Base-by-base conservation (phyloP, 2,329 filamentous ascomycete genomes). In the Blumeria hordei region DNA sequence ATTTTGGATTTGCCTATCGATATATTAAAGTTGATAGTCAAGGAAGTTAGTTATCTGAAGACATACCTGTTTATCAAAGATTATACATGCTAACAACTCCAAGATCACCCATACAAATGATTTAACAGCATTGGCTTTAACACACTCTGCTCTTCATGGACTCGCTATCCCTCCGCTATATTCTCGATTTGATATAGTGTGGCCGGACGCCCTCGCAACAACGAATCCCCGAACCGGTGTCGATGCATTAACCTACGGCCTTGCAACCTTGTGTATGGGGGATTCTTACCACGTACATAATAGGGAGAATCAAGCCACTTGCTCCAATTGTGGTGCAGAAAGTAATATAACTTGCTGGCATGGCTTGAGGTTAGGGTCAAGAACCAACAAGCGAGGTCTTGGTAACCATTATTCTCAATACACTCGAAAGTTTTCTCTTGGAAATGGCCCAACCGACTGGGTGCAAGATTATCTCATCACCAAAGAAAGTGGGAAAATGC, bases 401-500 rank as follows among this genome's bases (percentile, higher is more conserved):
- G 80, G 80, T 54, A 87, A 87, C 63, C 76, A 85, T 67, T 88
- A 88, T 66, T 83, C 85, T 21, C 78, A 81, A 60, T 88, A 81
- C 65, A 87, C 81, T 6, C 77, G 81, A 60, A 88, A 88, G 65
- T 92, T 92, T 68, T 87, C 83, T 3, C 73, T 92, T 6, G 84
- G 84, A n/a, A 88, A 92, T 66, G 85, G 85, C 0, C 85, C 84
- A 0, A 65, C 74, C 6, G 77, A 85, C 59, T 88, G 83, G 83
- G 83, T 88, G 6, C 76, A 81, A 55, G 84, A 90, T 63, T 90
- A 92, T 67, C 76, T 84, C 58, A 85, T 90, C 61, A 81, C 77
- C 2, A 88, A 88, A 67, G 85, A 90, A 64, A 80, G 81, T 56
- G 86, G 86, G 3, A 92, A 90, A 69, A 88, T 92, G 84, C 73